Conservation (phyloP, 768 basidiomycete genomes). For the Mycena indigotica region DNA sequence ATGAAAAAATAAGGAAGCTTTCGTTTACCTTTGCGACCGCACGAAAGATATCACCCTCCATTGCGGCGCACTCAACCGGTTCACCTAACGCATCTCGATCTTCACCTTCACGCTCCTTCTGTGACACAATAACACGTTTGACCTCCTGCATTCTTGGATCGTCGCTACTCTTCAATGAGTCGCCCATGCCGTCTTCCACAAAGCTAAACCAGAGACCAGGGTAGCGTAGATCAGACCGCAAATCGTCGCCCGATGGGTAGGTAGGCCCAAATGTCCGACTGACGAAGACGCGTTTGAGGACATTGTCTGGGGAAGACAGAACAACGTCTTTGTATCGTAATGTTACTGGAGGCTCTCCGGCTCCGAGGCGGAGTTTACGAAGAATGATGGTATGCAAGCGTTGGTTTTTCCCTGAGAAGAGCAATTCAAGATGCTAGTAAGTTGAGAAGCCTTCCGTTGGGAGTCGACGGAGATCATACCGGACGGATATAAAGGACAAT, state of each 20-base stretch:
- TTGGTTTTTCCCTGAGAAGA: constrained; percentile 80
- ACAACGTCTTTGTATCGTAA: constrained; percentile 67
- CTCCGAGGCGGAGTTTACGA: constrained; percentile 60
- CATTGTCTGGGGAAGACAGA: constrained; percentile 62
- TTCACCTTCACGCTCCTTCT: constrained; percentile 60
- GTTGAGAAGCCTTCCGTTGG: not conserved
- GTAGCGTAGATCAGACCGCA: constrained; percentile 70
- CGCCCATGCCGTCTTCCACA: constrained; percentile 67
- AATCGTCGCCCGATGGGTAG: constrained; percentile 48
- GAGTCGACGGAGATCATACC: constrained; percentile 3
- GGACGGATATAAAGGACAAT: constrained; percentile 79
- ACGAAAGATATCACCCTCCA: constrained; percentile 71
- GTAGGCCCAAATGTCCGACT: constrained; percentile 81
- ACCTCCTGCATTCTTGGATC: constrained; percentile 72
- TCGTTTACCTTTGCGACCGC: constrained; percentile 69
- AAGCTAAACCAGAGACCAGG: constrained; percentile 86
- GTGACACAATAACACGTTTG: constrained; percentile 70
- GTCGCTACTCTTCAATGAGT: constrained; percentile 59
- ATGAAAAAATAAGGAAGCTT: not conserved
- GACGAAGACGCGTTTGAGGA: constrained; percentile 64
- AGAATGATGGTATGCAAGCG: constrained; percentile 79
- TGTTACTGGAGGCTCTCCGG: constrained; percentile 60
- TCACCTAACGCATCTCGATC: constrained; percentile 74
- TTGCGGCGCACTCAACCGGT: constrained; percentile 60
- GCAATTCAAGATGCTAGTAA: constrained; percentile 66